phyloP scores from a whole-genome alignment of 768 basidiomycete species.

The Boletus vermiculosoides region DNA sequence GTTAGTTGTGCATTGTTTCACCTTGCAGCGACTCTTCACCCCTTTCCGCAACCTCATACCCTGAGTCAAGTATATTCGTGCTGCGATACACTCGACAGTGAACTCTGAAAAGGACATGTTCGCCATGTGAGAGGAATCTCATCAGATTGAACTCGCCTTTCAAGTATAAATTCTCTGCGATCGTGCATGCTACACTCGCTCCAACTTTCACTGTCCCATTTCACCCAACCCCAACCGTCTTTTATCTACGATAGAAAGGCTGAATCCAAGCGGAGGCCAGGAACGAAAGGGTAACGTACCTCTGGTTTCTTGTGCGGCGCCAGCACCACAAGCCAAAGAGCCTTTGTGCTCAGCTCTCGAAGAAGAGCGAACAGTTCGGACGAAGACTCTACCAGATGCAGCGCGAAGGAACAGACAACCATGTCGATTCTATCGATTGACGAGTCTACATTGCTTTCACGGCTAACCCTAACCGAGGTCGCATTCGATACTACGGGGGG shows the following conservation, averaged over 20 bases:
- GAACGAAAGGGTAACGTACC: slow-evolving; percentile 36
- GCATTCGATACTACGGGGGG: slow-evolving; percentile 33
- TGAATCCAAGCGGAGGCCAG: not conserved
- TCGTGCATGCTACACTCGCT: slow-evolving; percentile 39
- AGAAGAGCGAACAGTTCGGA: slow-evolving; percentile 65
- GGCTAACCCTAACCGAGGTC: slow-evolving; percentile 6
- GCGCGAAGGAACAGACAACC: slow-evolving; percentile 70
- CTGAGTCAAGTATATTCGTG: slow-evolving; percentile 5
- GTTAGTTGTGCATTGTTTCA: not conserved
- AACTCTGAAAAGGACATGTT: slow-evolving; percentile 17
- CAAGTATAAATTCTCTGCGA: slow-evolving; percentile 44
- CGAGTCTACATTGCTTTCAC: not conserved
- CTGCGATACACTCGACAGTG: slow-evolving; percentile 34
- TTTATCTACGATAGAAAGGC: slow-evolving; percentile 45
- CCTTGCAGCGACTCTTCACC: slow-evolving; percentile 1
- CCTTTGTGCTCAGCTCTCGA: slow-evolving; percentile 60
- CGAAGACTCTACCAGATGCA: slow-evolving; percentile 62
- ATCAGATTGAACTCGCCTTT: slow-evolving; percentile 36
- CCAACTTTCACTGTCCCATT: slow-evolving; percentile 59
- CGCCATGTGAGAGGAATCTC: not conserved
- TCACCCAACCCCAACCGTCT: slow-evolving; percentile 64
- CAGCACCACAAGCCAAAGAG: slow-evolving; percentile 63
- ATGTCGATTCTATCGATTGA: slow-evolving; percentile 45
- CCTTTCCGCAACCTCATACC: slow-evolving; percentile 4
- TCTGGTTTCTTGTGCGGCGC: slow-evolving; percentile 79